phyloP scores from a whole-genome alignment of 108 stramenopile genomes.

The Parmales sp. region DNA sequence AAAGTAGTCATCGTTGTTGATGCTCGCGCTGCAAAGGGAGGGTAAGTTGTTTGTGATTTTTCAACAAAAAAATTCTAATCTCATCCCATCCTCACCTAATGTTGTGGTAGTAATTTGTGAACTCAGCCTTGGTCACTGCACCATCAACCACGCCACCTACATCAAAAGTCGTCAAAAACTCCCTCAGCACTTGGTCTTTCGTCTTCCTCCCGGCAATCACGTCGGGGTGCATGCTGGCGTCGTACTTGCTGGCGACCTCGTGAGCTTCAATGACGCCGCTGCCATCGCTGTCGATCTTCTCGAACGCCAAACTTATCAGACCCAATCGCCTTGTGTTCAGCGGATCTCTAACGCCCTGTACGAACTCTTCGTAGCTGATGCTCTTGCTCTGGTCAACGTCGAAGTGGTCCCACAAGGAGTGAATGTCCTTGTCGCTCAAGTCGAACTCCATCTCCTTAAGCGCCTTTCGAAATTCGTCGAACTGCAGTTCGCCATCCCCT shows the following conservation, averaged over 20 bases:
- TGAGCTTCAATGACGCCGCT: slow-evolving; percentile 12
- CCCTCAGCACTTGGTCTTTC: slow-evolving; percentile 7
- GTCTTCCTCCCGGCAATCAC: slow-evolving; percentile 21
- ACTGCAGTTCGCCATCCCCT: slow-evolving; percentile 10
- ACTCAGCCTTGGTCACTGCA: slow-evolving; percentile 20
- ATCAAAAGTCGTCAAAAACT: slow-evolving; percentile 28
- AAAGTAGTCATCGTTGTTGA: slow-evolving; percentile 33
- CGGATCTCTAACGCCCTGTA: slow-evolving; percentile 24
- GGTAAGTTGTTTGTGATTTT: too few relatives aligned
- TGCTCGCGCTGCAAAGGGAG: slow-evolving; percentile 14
- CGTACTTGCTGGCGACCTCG: slow-evolving; percentile 21
- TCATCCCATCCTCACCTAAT: too few relatives aligned
- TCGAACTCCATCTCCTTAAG: slow-evolving; percentile 16
- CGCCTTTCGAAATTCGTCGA: slow-evolving; percentile 4
- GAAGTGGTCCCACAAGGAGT: slow-evolving; percentile 38
- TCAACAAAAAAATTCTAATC: too few relatives aligned
- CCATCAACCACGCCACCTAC: slow-evolving; percentile 27
- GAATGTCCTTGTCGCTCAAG: slow-evolving; percentile 26
- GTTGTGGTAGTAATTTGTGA: slow-evolving; percentile 31
- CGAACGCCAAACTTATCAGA: slow-evolving; percentile 22
- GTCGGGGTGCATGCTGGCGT: slow-evolving; percentile 31
- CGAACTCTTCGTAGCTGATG: slow-evolving; percentile 18
- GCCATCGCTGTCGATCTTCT: slow-evolving; percentile 17
- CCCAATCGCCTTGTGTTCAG: slow-evolving; percentile 1
- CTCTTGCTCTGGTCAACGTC: slow-evolving; percentile 30